Percentiles rank a stretch among this genome's conserved stretches.
Conservation (phyloP, 2,329 filamentous ascomycete species). For the Botrytis porri region DNA sequence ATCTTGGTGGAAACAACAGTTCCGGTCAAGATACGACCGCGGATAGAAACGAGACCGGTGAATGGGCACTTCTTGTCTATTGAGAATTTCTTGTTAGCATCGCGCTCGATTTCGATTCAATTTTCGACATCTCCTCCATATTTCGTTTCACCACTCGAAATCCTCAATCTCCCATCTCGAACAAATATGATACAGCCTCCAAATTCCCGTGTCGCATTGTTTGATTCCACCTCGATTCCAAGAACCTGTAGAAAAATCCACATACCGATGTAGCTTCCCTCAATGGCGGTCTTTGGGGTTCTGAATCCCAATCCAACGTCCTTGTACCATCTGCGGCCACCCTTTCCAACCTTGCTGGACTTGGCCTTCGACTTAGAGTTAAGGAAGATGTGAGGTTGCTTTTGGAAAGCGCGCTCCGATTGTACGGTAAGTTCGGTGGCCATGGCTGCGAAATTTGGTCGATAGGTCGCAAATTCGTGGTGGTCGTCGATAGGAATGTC, state of each 20-base stretch:
- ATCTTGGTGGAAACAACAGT: conserved; percentile 99
- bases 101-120: background rate
- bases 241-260: conserved; percentile 37
- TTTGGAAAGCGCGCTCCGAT: conserved; percentile 99
- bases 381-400: conserved; percentile 99
- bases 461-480: conserved; percentile 35
- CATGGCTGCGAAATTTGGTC: conserved; percentile 54
- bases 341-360: conserved; percentile 84
- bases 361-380: conserved; percentile 92
- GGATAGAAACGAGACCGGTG: conserved; percentile 98
- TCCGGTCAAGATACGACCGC: conserved; percentile 99
- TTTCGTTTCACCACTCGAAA: background rate
- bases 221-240: background rate
- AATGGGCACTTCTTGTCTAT: conserved; percentile 99
- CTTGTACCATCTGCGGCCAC: conserved; percentile 95
- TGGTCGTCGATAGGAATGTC: conserved; percentile 24
- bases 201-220: background rate
- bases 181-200: background rate
- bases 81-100: conserved; percentile 28
- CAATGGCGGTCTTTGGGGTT: conserved; percentile 97
- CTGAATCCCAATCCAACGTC: conserved; percentile 99
- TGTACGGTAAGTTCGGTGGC: conserved; percentile 99
- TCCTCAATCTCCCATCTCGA: background rate
- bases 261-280: conserved; percentile 98
- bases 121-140: conserved; percentile 7